Conservation (phyloP, 371 early-diverging fungal genomes). For the Massospora cicadina region DNA sequence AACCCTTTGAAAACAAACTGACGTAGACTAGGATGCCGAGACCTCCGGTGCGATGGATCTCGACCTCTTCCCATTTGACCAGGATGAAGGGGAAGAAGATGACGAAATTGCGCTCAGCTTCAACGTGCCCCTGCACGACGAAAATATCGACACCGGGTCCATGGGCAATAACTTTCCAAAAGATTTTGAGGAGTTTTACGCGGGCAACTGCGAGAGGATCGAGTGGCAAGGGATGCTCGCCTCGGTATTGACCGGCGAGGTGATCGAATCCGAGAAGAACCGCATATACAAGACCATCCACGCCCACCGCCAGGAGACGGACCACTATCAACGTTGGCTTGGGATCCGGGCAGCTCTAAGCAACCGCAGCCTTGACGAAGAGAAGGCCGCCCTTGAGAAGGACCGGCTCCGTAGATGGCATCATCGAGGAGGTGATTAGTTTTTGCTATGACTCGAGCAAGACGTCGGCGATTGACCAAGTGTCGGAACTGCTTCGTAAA, state of each 20-base stretch:
- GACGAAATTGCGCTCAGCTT: slow-evolving; percentile 6
- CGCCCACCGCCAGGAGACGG: slow-evolving; percentile 28
- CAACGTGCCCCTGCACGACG: slow-evolving; percentile 6
- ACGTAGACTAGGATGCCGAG: neutral
- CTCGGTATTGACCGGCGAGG: slow-evolving; percentile 67
- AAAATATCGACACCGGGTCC: neutral
- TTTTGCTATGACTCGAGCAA: slow-evolving; percentile 31
- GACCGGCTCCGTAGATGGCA: slow-evolving; percentile 38
- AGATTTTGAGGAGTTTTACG: slow-evolving; percentile 16
- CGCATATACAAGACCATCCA: slow-evolving; percentile 36
- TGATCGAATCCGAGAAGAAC: slow-evolving; percentile 65
- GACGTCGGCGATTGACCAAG: slow-evolving; percentile 29
- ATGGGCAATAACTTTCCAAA: slow-evolving; percentile 1
- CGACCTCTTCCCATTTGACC: neutral
- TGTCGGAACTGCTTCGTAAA: slow-evolving; percentile 43
- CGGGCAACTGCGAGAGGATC: slow-evolving; percentile 42
- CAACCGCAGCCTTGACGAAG: slow-evolving; percentile 37
- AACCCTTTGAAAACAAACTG: neutral
- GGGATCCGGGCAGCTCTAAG: slow-evolving; percentile 45
- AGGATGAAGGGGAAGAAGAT: slow-evolving; percentile 8
- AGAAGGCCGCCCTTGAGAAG: slow-evolving; percentile 45
- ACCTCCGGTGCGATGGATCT: neutral
- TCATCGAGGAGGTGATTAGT: slow-evolving; percentile 40
- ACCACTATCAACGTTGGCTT: slow-evolving; percentile 52
- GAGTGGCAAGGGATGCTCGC: slow-evolving; percentile 77